Evolutionary conservation across 2,329 filamentous ascomycete genomes (phyloP).

Genomic region (Phoma sp.): DNA sequence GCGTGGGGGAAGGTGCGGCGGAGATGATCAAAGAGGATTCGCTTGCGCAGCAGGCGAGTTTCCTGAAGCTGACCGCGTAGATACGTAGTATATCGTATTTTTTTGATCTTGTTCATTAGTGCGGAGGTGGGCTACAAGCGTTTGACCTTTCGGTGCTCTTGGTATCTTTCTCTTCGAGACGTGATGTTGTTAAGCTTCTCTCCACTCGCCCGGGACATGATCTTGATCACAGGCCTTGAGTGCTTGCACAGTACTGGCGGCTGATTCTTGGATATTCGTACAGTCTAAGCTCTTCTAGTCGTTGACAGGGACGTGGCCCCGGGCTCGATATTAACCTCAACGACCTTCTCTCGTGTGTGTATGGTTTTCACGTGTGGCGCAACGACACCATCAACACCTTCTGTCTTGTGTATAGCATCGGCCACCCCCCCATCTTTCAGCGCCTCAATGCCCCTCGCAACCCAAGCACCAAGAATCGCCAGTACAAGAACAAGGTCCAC

Average conservation of each 20-base stretch:
- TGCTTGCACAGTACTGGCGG: no score
- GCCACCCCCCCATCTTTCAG: neutral
- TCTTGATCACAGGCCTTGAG: no score
- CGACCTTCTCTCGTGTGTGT: neutral
- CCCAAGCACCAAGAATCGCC: neutral
- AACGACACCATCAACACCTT: neutral
- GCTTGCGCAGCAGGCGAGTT: neutral
- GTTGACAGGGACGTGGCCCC: neutral
- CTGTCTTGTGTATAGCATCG: neutral
- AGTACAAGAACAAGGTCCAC: slow-evolving; percentile 17
- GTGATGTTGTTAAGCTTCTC: no score
- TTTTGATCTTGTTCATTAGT: no score
- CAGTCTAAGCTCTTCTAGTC: no score
- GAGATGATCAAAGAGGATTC: slow-evolving; percentile 41
- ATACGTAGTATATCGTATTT: no score
- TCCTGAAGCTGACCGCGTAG: slow-evolving; percentile 15
- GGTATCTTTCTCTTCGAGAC: no score
- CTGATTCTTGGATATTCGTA: no score
- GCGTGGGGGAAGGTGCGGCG: slow-evolving; percentile 41
- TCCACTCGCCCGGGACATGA: no score
- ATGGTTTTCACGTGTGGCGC: neutral
- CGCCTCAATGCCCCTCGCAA: neutral
- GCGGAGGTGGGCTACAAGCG: no score
- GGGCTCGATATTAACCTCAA: neutral
- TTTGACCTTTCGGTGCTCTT: no score